Base-by-base conservation (phyloP, 2,329 filamentous ascomycete genomes). In the Exserohilum turcica region DNA sequence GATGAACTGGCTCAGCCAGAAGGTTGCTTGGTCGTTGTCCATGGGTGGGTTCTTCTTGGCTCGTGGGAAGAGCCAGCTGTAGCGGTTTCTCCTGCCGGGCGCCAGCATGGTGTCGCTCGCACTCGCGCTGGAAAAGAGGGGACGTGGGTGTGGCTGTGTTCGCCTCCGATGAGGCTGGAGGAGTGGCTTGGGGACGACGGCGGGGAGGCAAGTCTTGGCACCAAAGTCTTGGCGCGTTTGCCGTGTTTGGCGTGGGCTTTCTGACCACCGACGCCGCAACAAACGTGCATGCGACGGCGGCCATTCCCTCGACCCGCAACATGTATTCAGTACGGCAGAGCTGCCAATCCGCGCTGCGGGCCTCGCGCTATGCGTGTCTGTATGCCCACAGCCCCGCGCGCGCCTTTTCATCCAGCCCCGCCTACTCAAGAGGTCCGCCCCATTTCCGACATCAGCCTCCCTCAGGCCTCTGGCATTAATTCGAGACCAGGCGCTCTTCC, bases 1-100 rank as follows among this genome's bases (percentile, higher is more conserved):
- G 46, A 96, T 79, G 44, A 95, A 84, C 19, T 86, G 84, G 29
- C 76, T 73, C 24, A 91, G 80, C 67, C 84, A 90, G 37, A 74
- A 67, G 51, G 78, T 77, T 16, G 84, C 82, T 65, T 83, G 78
- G 36, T 78, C 71, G 63, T 82, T 81, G 39, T 82, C 77, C 76
- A 82, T 82, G 2, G 35, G 54, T 46, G 46, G 33, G 46, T 45
- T 43, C 31, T 51, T 59, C 48, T 54, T 59, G n/a, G 52, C 32
- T 51, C 56, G 59, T 9, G 60, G 51, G 29, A 64, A 58, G 31
- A 62, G 54, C 64, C 64, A 66, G 47, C 61, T 62, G 48, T 53
- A 47, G 43, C 39, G 51, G 40, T 54, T 54, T 37, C 21, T 33
- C 29, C 46, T 54, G 44, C 39, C 51, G 24, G 52, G 48, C 24